These are phyloP conservation scores for Umbilicus rupestris DNA, from an alignment of 164 flowering plant genomes.

Conservation along the genomic window DNA sequence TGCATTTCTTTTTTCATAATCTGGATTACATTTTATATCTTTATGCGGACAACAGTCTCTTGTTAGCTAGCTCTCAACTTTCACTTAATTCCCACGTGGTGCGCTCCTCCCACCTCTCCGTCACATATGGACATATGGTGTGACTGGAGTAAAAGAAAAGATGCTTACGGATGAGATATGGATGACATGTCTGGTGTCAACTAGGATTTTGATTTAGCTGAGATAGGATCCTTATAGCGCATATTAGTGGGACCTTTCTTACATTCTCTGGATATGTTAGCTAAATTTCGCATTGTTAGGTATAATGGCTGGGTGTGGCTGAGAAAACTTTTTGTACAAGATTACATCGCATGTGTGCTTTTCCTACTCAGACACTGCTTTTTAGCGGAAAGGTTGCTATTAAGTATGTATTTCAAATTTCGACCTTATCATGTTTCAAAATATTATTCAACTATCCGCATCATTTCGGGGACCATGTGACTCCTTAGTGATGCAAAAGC, in stretches of 20 bases:
- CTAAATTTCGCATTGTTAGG: neutral
- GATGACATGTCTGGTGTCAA: neutral
- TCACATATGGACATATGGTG: neutral
- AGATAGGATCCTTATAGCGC: neutral
- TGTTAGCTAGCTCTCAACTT: neutral
- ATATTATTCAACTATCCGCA: neutral
- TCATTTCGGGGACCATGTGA: constrained; percentile 5
- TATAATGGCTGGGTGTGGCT: neutral
- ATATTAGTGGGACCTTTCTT: constrained; percentile 2
- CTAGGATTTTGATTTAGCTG: neutral
- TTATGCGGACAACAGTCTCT: neutral
- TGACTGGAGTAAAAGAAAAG: neutral
- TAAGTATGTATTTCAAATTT: neutral
- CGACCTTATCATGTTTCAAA: neutral
- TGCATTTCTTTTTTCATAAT: neutral
- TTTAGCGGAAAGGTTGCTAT: neutral
- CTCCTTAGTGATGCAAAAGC: constrained; percentile 3
- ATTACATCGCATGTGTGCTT: neutral
- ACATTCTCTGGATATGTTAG: neutral
- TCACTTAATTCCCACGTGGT: neutral
- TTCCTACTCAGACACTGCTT: neutral
- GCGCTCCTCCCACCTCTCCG: neutral
- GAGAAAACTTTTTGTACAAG: neutral
- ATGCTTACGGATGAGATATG: neutral
- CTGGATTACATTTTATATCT: neutral